Conservation (phyloP, 129 eudicot genomes). For the Saposhnikovia divaricata region DNA sequence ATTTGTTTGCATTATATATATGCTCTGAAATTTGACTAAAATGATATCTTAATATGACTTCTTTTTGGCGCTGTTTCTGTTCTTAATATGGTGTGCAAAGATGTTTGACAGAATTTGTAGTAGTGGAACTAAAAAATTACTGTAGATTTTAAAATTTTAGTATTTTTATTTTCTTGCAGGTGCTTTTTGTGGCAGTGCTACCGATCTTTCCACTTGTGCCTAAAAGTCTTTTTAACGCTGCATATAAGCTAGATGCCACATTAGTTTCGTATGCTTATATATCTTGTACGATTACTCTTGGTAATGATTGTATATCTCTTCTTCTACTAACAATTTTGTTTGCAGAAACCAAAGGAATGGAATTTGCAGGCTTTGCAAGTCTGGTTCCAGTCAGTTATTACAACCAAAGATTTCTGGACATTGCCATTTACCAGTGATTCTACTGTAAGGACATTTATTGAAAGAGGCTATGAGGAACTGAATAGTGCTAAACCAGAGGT, state of each 20-base stretch:
- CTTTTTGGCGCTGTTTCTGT: too few relatives aligned
- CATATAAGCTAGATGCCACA: constrained; percentile 38
- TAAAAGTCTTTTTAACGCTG: constrained; percentile 57
- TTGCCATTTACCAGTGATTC: constrained; percentile 98
- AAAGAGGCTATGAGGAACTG: constrained; percentile 82
- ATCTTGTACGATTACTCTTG: background rate
- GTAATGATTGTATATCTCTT: constrained; percentile 3
- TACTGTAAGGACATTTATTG: constrained; percentile 77
- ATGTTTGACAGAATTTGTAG: too few relatives aligned
- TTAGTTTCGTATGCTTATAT: background rate
- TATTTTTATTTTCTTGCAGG: too few relatives aligned
- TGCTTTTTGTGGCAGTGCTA: constrained; percentile 84
- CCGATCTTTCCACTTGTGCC: constrained; percentile 70
- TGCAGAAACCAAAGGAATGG: constrained; percentile 97
- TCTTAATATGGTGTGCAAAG: too few relatives aligned
- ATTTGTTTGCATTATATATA: background rate
- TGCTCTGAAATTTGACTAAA: background rate
- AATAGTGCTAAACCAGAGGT: constrained; percentile 88
- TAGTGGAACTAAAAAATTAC: too few relatives aligned
- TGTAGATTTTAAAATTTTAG: too few relatives aligned
- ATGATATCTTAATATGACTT: too few relatives aligned
- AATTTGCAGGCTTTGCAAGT: constrained; percentile 72
- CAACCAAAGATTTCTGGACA: constrained; percentile 84
- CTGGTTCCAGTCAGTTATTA: constrained; percentile 77
- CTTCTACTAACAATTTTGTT: constrained; percentile 5